Base-by-base conservation (phyloP, 306 rosid genomes). In the Sicyos edulis region DNA sequence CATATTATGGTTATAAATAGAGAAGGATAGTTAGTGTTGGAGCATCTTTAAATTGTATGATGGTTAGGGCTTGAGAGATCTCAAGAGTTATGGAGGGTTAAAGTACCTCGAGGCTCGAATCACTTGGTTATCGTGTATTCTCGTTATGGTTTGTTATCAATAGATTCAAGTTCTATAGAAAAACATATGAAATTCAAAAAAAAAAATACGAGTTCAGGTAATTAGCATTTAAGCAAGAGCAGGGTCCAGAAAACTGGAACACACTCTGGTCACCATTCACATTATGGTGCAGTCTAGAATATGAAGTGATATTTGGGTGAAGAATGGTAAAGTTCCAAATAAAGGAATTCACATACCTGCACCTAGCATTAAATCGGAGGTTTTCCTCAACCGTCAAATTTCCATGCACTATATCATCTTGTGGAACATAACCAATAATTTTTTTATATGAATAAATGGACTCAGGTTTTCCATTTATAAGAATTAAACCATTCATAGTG, bases 361-460 rank as follows among this genome's bases (percentile, higher is more conserved):
- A 90, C 77, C 89, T 86, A 78, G 93, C 96, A 79, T 87, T 90
- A 72, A 90, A 90, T 29, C 89, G 89, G 56, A 90, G 96, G 78
- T 90, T 90, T 79, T 90, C 96, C 83, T 90, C 96, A 75, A 90
- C 96, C 1, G 96, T 87, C 87, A 90, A 80, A 81, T 90, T 86
- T 63, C 96, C 96, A 77, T 90, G 96, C 74, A 90, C 93, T 78
- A 88, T 84, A 84, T 90, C 96, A 83, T 90, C 96, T 84, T 90
- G 96, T 54, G 96, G 93, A 54, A 90, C 96, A 84, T 81, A 87
- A 77, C 96, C 96, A 52, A 86, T 82, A 76, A 90, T 90, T 84
- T 83, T 90, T 56, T 83, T 85, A 63, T 83, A 90, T 8, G 85
- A 82, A 54, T 86, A 81, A 72, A 90, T 83, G 40, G 96, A 86